phyloP scores from a whole-genome alignment of 108 stramenopile species.

The Pseudonitzschia pungens region DNA sequence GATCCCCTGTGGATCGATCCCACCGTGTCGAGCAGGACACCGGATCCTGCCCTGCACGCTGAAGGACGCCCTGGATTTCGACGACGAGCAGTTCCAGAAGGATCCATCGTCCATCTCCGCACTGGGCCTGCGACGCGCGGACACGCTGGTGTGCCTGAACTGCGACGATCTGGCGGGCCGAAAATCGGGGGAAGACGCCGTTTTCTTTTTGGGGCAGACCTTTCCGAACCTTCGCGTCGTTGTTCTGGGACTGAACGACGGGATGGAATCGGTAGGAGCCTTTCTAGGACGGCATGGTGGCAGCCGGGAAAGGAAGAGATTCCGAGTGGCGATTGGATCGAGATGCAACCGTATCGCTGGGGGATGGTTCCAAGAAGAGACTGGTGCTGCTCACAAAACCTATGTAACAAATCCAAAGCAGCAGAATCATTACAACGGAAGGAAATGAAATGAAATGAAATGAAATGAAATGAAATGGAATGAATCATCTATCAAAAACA shows the following conservation, averaged over 20 bases:
- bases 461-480: too few species aligned
- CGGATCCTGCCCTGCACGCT: neutral
- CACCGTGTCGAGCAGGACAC: neutral
- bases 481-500: too few species aligned
- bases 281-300: neutral
- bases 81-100: neutral
- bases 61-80: neutral
- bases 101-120: neutral
- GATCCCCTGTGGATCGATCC: slow-evolving; percentile 8
- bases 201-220: neutral
- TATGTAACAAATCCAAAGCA: neutral
- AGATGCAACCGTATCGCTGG: neutral
- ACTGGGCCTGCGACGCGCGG: neutral
- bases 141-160: neutral
- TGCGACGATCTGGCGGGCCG: neutral
- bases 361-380: neutral
- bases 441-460: too few species aligned
- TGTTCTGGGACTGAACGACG: neutral
- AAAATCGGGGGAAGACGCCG: neutral
- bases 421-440: too few species aligned
- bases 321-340: neutral
- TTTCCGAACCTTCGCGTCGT: neutral
- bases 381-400: neutral
- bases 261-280: neutral
- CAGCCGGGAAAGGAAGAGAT: neutral